These are phyloP conservation scores for Ceratonia siliqua DNA, from an alignment of 306 rosid genomes.

Conservation along the genomic window DNA sequence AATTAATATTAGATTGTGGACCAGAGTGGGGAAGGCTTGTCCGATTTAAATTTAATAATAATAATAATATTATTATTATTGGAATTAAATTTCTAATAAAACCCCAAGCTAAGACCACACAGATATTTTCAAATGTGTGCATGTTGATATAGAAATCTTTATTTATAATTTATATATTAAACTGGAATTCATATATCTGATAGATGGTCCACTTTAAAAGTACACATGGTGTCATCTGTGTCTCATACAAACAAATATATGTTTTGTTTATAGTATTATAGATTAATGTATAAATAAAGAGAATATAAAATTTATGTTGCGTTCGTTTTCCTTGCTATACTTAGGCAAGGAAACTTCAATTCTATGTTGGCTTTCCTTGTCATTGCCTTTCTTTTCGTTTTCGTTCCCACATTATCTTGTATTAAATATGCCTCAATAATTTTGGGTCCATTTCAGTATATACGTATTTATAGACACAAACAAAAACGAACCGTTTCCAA, in stretches of 20 bases:
- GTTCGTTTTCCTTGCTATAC: not conserved
- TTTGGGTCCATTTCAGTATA: slow-evolving; percentile 12
- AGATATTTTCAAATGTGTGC: not conserved
- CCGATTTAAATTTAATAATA: too few relatives aligned
- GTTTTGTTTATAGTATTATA: not conserved
- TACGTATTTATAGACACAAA: not conserved
- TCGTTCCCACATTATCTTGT: not conserved
- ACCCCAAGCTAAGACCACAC: not conserved
- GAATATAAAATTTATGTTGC: too few relatives aligned
- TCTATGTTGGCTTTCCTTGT: not conserved
- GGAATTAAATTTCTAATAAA: too few relatives aligned
- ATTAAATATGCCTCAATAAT: slow-evolving; percentile 29
- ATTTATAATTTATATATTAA: not conserved
- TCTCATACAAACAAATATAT: not conserved
- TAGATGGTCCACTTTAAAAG: not conserved
- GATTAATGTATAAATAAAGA: too few relatives aligned
- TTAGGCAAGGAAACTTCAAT: not conserved
- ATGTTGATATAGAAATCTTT: not conserved
- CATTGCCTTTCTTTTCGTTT: not conserved
- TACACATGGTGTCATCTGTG: not conserved
- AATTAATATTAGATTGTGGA: too few relatives aligned
- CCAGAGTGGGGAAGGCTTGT: too few relatives aligned
- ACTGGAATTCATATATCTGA: not conserved
- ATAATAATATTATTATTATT: too few relatives aligned
- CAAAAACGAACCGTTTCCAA: not conserved